Base-by-base conservation (phyloP, 495 filamentous ascomycete genomes). In the Chaetomium fimeti region DNA sequence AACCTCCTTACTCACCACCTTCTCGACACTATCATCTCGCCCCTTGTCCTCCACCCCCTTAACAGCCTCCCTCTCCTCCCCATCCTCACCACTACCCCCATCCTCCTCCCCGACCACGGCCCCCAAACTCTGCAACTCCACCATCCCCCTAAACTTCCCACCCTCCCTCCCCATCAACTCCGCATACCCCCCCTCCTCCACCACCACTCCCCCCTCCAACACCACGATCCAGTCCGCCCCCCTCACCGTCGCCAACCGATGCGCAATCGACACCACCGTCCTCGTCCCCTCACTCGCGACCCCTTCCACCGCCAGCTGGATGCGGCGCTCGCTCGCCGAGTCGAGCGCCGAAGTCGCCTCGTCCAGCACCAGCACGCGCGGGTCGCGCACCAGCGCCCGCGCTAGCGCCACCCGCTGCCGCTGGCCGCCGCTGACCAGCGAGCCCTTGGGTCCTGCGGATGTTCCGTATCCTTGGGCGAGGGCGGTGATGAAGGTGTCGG, bases 321-420 rank as follows among this genome's bases (percentile, higher is more conserved):
- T 97, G 70, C 97, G 88, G 73, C 97, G 91, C 74, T 98, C 94
- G 3, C 94, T 98, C 68, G 94, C 91, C 1, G 91, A 93, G 68
- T 98, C 94, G n/a, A 98, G 82, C 5, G 94, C 94, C 38, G 94
- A 95, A 0, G 94, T 98, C 9, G 94, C 94, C 77, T 98, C 94
- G 72, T 98, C 94, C 20, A 98, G 79, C 72, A 98, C 88, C 74
- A 98, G 97, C 67, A 98, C 92, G 40, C 89, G 89, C 18, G 94
- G 93, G 68, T 96, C 88, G 76, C 98, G 98, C 57, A 98, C 81
- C 62, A 98, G 96, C 18, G 94, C 96, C 45, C 94, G 88, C 51
- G 94, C 94, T 71, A 98, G 98, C 9, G 94, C 94, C 43, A 97
- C 91, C 32, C 94, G 89, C 76, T 98, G 94, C 76, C 97, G 96